Conservation (phyloP, 2,329 filamentous ascomycete species). For the Clonostachys rosea region DNA sequence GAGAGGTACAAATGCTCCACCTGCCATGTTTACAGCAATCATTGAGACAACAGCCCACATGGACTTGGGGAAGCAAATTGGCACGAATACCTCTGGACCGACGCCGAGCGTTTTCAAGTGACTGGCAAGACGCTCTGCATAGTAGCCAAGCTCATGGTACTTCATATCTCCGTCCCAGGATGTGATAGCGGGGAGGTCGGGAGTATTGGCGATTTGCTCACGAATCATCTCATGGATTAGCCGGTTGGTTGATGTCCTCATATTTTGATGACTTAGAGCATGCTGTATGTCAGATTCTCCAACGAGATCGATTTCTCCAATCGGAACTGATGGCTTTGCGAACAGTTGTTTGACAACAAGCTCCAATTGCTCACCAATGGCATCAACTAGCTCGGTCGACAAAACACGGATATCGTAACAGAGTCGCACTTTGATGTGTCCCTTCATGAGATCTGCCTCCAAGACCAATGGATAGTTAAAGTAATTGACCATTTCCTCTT, state of each 20-base stretch:
- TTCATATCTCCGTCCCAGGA: conserved; percentile 13
- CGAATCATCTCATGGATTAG: background rate
- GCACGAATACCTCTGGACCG: conserved; percentile 13
- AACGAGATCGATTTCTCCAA: background rate
- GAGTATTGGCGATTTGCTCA: conserved; percentile 4
- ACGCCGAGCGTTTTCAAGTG: conserved; percentile 10
- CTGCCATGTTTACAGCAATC: conserved; percentile 24
- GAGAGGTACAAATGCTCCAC: conserved; percentile 20
- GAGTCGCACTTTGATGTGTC: conserved; percentile 1
- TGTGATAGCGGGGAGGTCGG: conserved; percentile 16
- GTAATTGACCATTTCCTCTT: conserved; percentile 6
- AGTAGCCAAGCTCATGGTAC: conserved; percentile 11
- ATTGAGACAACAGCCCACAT: conserved; percentile 23
- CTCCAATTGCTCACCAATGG: background rate
- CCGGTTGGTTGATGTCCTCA: background rate
- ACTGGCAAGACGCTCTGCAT: conserved; percentile 5
- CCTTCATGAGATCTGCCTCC: background rate
- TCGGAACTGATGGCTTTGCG: background rate
- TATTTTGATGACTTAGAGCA: background rate
- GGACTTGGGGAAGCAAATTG: conserved; percentile 28
- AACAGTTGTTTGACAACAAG: conserved; percentile 1
- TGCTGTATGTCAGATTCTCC: conserved; percentile 1
- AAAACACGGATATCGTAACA: conserved; percentile 3
- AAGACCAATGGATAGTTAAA: conserved; percentile 1
- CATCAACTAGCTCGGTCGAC: background rate